Base-by-base conservation (phyloP, 2,329 filamentous ascomycete species). In the Penicillium sp. region DNA sequence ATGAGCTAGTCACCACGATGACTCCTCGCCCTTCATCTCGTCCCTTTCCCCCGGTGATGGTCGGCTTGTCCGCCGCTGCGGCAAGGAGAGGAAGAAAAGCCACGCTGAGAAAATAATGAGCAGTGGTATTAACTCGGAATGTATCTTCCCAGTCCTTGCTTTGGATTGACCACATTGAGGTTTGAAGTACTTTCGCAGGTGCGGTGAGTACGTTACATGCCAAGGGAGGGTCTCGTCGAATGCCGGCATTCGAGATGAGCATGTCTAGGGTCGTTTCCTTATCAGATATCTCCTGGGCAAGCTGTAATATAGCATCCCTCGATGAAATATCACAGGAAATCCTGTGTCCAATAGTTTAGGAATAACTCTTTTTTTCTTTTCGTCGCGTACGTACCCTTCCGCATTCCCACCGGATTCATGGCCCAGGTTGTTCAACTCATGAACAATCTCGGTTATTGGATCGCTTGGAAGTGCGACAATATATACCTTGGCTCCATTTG, bases 51-150 rank as follows among this genome's bases (percentile, higher is more conserved):
- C 63, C 66, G 51, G 63, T 56, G 2, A 50, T 55, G 29, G 69
- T 42, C 13, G 61, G 52, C 12, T 60, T 55, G 4, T 67, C 62
- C 3, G 71, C 69, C 0, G 77, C 78, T 7, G 71, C 71, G 0
- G 64, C 71, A 1, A 81, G 65, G 3, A 80, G 61, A 9, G 75
- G 73, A 2, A 80, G 56, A 4, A 80, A 64, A 1, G 78, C 77
- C 2, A 80, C 76, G 1, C 72, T 70, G 8, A 80, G 66, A 56
- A 78, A 80, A 48, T 80, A 80, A 50, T 80, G 78, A 1, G 78
- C 77, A 3, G 77, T 78, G 0, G 75, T 77, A 52, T 81, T 81
- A 37, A 80, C 66, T 12, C 68, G 64, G 49, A 81, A 80, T 0
- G 76, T 77, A 27, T 72, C 66, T 0, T 68, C 68, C 78, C 78